Base-by-base conservation (phyloP, 163 green algal species). In the Scenedesmus sp. region DNA sequence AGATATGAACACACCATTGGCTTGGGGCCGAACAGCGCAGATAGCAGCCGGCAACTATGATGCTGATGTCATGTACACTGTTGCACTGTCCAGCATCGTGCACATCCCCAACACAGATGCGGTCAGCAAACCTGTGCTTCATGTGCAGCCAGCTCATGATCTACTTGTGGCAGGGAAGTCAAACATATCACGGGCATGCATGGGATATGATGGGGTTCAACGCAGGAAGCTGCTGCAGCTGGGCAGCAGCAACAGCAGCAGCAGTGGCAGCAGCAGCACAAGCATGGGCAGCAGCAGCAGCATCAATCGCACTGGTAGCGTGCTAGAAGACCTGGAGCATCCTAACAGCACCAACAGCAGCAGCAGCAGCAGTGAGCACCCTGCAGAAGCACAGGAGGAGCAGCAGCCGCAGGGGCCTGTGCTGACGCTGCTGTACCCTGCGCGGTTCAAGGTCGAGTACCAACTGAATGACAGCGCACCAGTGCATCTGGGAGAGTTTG, bases 1-100 rank as follows among this genome's bases (percentile, higher is more conserved):
- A 49, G 83, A 92, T n/a, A 59, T 65, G 13, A 92, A 92, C 73
- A 35, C 90, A 15, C 89, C 89, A 10, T 24, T 44, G 35, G 83
- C 89, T 12, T 92, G 89, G 89, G 83, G 83, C 2, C 30, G n/a
- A 53, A 83, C 73, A 46, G 53, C 56, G 30, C 89, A 92, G 51
- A 33, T 82, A 13, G 56, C 70, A 76, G 83, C 83, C 33, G 89
- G 89, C 33, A 92, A 92, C 89, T 40, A 22, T 16, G 30, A 56
- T n/a, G 43, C 22, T 22, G 76, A 82, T 46, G 40, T 24, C 49
- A 72, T 92, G 53, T 90, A 78, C 37, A 72, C 83, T 7, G 40
- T 92, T 33, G 83, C 83, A 2, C 44, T 90, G 35, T 35, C 83
- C 30, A 81, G 81, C n/a, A 53, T 15, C 22, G 72, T 72, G 30